phyloP scores from a whole-genome alignment of 305 asterid species.

The Andrographis paniculata region DNA sequence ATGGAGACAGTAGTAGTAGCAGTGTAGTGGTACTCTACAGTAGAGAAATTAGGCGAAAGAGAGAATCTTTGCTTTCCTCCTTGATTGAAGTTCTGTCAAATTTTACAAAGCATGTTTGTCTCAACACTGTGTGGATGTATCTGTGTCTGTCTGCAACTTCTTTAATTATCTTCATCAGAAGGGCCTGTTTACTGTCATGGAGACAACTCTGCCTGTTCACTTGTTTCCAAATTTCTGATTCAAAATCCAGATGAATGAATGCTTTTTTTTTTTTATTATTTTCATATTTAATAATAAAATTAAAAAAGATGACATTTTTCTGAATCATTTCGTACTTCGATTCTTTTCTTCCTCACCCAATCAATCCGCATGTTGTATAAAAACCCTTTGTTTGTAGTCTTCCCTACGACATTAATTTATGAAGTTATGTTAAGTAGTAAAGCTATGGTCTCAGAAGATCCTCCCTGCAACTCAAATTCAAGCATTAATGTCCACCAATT shows the following conservation, averaged over 20 bases:
- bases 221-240: background rate
- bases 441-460: conserved; percentile 68
- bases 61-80: conserved; percentile 53
- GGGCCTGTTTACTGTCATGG: background rate
- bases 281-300: no score
- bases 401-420: no score
- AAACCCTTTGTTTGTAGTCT: no score
- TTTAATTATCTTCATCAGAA: conserved; percentile 7
- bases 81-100: conserved; percentile 36
- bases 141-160: background rate
- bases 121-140: conserved; percentile 14
- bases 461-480: conserved; percentile 39
- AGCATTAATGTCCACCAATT: conserved; percentile 65
- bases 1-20: no score
- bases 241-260: background rate
- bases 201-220: background rate
- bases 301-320: no score
- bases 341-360: background rate
- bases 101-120: conserved; percentile 42
- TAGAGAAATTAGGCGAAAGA: conserved; percentile 19
- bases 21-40: conserved; percentile 26
- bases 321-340: background rate
- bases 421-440: no score
- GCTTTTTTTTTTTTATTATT: background rate
- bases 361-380: no score